Evolutionary conservation across 139 green algal species (phyloP).

Genomic region (Ettlia oleoabundans): DNA sequence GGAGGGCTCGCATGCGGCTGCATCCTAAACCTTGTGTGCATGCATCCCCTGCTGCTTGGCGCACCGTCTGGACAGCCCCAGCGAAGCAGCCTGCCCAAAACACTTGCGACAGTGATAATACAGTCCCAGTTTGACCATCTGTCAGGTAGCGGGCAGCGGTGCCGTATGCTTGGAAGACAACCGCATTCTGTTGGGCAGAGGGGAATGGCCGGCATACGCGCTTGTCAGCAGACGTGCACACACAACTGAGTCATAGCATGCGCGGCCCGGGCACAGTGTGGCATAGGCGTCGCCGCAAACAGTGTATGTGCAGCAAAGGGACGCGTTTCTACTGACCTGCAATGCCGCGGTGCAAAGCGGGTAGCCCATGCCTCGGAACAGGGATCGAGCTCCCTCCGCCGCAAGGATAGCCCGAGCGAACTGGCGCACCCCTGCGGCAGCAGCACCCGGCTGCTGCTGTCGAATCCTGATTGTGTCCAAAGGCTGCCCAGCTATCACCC

Average conservation of each 20-base stretch:
- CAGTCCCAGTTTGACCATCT: too few species aligned
- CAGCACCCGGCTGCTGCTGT: neutral
- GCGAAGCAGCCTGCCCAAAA: constrained; percentile 48
- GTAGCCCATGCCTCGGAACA: constrained; percentile 68
- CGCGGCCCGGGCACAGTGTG: too few species aligned
- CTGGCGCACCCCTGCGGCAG: neutral
- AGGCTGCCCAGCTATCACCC: constrained; percentile 56
- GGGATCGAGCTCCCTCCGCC: constrained; percentile 40
- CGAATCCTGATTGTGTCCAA: constrained; percentile 63
- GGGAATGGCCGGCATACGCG: too few species aligned
- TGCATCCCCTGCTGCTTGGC: too few species aligned
- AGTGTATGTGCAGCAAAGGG: too few species aligned
- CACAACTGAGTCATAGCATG: too few species aligned
- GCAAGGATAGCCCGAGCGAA: neutral
- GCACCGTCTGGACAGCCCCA: constrained; percentile 44
- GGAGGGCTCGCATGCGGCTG: neutral
- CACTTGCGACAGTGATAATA: neutral
- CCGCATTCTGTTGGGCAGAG: constrained; percentile 68
- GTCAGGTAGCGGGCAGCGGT: constrained; percentile 13
- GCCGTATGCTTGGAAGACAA: constrained; percentile 67
- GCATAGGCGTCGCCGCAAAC: too few species aligned
- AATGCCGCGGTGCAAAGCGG: constrained; percentile 58
- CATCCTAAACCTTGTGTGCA: too few species aligned
- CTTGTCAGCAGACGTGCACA: too few species aligned
- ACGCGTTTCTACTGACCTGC: too few species aligned